Evolutionary conservation across 208 protist genomes (phyloP).

Genomic region (Angomonas deanei): DNA sequence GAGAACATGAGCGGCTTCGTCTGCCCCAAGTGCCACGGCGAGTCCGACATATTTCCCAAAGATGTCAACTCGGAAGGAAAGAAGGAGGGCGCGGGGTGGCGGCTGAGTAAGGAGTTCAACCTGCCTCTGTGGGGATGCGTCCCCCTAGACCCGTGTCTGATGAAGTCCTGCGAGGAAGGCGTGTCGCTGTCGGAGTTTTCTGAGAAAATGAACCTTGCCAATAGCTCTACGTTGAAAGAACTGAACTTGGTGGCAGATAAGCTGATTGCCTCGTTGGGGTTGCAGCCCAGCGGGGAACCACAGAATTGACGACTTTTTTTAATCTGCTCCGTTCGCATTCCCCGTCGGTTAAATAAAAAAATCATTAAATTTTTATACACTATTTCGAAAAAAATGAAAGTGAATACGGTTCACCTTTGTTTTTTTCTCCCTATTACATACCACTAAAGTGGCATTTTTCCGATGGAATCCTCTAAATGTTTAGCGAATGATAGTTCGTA

Average conservation of each 20-base stretch:
- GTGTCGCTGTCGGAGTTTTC: conserved; percentile 45
- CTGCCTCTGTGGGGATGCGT: conserved; percentile 85
- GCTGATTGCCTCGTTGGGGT: conserved; percentile 32
- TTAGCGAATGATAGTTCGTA: not conserved
- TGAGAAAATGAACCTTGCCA: conserved; percentile 16
- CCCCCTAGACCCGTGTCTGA: conserved; percentile 87
- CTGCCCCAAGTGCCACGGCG: conserved; percentile 91
- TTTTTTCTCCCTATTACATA: conserved; percentile 8
- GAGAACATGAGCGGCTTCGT: conserved; percentile 99
- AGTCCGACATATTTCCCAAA: conserved; percentile 91
- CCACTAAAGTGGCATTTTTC: too few species aligned
- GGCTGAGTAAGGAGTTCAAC: conserved; percentile 75
- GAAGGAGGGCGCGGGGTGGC: conserved; percentile 51
- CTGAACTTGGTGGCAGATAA: conserved; percentile 36
- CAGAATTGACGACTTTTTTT: not conserved
- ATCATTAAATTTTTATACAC: not conserved
- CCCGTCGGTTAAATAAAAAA: too few species aligned
- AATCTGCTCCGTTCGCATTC: not conserved
- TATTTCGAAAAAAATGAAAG: too few species aligned
- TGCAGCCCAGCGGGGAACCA: conserved; percentile 5
- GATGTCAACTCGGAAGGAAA: conserved; percentile 17
- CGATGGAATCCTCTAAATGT: too few species aligned
- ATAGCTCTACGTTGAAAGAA: conserved; percentile 40
- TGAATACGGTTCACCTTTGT: too few species aligned
- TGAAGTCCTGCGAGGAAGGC: conserved; percentile 90